Evolutionary conservation across 2,329 filamentous ascomycete species (phyloP).

Genomic region (Alternaria ventricosa): DNA sequence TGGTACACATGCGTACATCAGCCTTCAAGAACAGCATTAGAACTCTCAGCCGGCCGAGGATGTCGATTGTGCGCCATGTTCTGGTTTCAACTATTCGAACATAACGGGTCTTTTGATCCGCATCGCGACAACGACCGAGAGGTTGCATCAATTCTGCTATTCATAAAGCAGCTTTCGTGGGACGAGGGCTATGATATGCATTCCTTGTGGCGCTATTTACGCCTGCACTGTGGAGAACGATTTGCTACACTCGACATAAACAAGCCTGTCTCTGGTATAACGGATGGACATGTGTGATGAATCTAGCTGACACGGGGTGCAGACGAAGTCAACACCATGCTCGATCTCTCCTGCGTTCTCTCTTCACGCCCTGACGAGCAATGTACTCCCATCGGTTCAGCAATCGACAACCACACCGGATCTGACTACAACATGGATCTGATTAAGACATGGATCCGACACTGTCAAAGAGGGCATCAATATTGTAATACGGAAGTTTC

Average conservation of each 20-base stretch:
- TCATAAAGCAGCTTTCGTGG: background rate
- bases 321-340: background rate
- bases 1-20: background rate
- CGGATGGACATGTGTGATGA: background rate
- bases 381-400: background rate
- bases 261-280: background rate
- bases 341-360: background rate
- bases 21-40: background rate
- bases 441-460: background rate
- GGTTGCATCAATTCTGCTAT: background rate
- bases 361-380: background rate
- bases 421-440: background rate
- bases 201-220: too few relatives aligned
- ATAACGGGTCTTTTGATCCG: accelerated
- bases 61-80: background rate
- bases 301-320: background rate
- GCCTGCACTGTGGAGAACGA: background rate
- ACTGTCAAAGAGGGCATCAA: background rate
- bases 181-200: too few relatives aligned
- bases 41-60: background rate
- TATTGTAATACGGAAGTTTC: background rate
- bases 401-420: background rate
- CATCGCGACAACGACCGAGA: background rate
- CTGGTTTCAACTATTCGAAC: background rate
- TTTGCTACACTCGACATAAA: background rate